Conservation (phyloP, 768 basidiomycete species). For the Tulasnella sp. region DNA sequence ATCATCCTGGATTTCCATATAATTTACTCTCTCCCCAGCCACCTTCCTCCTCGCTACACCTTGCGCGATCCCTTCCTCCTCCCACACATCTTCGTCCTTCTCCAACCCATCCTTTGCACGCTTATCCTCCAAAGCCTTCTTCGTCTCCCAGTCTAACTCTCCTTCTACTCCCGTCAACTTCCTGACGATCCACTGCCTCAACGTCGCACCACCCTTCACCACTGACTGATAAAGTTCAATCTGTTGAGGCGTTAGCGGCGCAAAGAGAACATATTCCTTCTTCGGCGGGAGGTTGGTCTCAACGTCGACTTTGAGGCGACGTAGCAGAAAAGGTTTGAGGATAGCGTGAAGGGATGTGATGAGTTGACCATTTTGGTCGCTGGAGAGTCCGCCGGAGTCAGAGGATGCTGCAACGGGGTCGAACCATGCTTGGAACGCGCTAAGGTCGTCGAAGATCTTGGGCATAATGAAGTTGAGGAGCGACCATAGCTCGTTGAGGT, state of each 20-base stretch:
- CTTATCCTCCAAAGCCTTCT: slow-evolving; percentile 19
- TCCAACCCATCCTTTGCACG: slow-evolving; percentile 15
- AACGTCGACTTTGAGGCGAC: slow-evolving; percentile 87
- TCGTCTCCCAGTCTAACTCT: slow-evolving; percentile 18
- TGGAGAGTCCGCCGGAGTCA: slow-evolving; percentile 33
- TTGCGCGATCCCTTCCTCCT: slow-evolving; percentile 26
- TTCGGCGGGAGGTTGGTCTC: slow-evolving; percentile 83
- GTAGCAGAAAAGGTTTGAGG: slow-evolving; percentile 88
- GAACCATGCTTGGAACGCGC: slow-evolving; percentile 86
- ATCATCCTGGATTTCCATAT: slow-evolving; percentile 46
- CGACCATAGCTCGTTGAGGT: slow-evolving; percentile 89
- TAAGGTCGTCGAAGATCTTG: slow-evolving; percentile 81
- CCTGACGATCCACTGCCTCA: slow-evolving; percentile 42
- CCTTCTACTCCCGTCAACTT: slow-evolving; percentile 30
- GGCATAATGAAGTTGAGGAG: slow-evolving; percentile 93
- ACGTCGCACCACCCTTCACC: slow-evolving; percentile 43
- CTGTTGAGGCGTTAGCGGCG: slow-evolving; percentile 73
- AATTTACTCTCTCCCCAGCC: slow-evolving; percentile 33
- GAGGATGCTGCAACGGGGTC: slow-evolving; percentile 19
- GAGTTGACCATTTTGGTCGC: slow-evolving; percentile 50
- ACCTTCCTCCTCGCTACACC: slow-evolving; percentile 20
- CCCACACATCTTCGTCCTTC: slow-evolving; percentile 24
- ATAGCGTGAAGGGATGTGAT: slow-evolving; percentile 78
- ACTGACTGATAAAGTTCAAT: slow-evolving; percentile 78
- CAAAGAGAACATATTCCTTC: slow-evolving; percentile 91